A percentile compares a stretch with the other conserved stretches of the same genome.
Evolutionary conservation across 2,329 filamentous ascomycete genomes (phyloP).

Genomic region (Claviceps africana): DNA sequence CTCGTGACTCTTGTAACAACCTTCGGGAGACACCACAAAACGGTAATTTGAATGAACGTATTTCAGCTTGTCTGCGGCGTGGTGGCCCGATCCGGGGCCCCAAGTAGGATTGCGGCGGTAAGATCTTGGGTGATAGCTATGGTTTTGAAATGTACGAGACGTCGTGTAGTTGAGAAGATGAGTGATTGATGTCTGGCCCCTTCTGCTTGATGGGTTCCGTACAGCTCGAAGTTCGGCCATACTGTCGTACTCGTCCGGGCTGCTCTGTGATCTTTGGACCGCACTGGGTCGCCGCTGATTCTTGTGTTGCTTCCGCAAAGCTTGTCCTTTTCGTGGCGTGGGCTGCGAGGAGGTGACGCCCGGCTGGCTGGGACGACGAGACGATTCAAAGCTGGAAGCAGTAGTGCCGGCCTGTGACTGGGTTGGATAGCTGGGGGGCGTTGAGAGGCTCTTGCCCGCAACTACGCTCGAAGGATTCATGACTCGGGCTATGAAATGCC

Average conservation of each 20-base stretch:
- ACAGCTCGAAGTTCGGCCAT: conserved; percentile 62
- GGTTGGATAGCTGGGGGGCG: conserved; percentile 26
- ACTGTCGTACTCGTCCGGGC: conserved; percentile 65
- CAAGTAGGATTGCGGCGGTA: conserved; percentile 62
- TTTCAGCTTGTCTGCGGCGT: conserved; percentile 80
- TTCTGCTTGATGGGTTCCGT: conserved; percentile 50
- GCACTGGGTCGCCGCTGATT: conserved; percentile 56
- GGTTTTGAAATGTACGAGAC: conserved; percentile 54
- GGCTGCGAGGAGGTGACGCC: conserved; percentile 17
- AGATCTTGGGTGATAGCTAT: conserved; percentile 37
- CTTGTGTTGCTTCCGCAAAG: conserved; percentile 68
- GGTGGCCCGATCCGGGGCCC: conserved; percentile 79
- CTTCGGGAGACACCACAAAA: conserved; percentile 78
- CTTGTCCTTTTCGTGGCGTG: conserved; percentile 61
- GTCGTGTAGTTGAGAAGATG: conserved; percentile 87
- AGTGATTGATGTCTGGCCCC: conserved; percentile 92
- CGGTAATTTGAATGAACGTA: conserved; percentile 92
- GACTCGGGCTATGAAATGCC: conserved; percentile 7
- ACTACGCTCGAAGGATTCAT: conserved; percentile 22
- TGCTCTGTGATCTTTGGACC: conserved; percentile 20
- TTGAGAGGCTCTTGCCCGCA: conserved; percentile 38
- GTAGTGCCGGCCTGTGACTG: conserved; percentile 27
- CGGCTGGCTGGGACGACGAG: conserved; percentile 31
- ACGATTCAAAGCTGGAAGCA: conserved; percentile 34
- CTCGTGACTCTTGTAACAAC: conserved; percentile 66